Evolutionary conservation across 1,284 basidiomycete genomes (phyloP).

Genomic region (Marasmius oreades): DNA sequence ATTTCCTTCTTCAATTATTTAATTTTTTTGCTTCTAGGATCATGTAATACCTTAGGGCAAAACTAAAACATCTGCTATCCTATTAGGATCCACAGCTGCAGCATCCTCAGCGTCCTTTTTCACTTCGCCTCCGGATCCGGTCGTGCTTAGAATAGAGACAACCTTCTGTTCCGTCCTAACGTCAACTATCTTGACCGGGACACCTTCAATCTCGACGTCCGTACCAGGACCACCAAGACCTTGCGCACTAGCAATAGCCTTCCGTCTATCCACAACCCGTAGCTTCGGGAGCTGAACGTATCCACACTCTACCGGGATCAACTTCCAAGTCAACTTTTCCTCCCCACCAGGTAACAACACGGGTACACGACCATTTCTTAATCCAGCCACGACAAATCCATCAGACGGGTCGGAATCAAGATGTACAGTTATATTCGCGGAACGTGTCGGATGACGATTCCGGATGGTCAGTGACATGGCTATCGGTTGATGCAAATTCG

Average conservation of each 20-base stretch:
- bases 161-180: constrained; percentile 36
- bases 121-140: background rate
- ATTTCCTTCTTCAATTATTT: too few relatives aligned
- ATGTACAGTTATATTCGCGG: constrained; percentile 63
- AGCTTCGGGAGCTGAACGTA: constrained; percentile 56
- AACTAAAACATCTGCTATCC: background rate
- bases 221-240: constrained; percentile 20
- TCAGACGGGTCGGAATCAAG: constrained; percentile 65
- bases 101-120: background rate
- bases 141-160: background rate
- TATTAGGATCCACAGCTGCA: background rate
- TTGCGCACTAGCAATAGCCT: constrained; percentile 25
- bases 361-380: constrained; percentile 60
- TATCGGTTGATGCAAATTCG: constrained; percentile 58
- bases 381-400: constrained; percentile 68
- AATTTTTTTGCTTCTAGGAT: too few relatives aligned
- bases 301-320: constrained; percentile 73
- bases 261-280: constrained; percentile 54
- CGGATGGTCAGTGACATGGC: constrained; percentile 56
- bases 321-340: constrained; percentile 57
- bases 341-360: constrained; percentile 68
- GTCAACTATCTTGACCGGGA: constrained; percentile 51
- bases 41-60: too few relatives aligned
- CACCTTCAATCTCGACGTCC: constrained; percentile 34
- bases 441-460: constrained; percentile 57